phyloP scores from a whole-genome alignment of 2,329 filamentous ascomycete genomes.

The Teratosphaeria nubilosa region DNA sequence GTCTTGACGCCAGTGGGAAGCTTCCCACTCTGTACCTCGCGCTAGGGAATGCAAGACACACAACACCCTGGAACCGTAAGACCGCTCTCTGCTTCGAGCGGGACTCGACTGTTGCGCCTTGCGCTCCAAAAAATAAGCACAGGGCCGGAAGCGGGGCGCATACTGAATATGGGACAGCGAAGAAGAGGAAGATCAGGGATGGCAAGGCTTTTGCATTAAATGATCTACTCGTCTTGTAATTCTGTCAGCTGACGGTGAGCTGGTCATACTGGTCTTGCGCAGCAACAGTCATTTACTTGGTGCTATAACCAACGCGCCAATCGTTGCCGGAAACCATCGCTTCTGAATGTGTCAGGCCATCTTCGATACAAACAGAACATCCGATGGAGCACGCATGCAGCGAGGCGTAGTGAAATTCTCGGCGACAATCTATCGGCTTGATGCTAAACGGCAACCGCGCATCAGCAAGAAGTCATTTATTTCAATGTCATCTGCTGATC shows the following conservation, averaged over 20 bases:
- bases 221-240: constrained; percentile 6
- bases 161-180: not conserved
- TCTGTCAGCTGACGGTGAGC: not conserved
- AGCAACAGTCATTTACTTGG: not conserved
- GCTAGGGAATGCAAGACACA: not conserved
- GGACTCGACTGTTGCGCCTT: not conserved
- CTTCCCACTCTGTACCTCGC: not conserved
- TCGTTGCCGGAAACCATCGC: not conserved
- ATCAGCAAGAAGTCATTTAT: no score
- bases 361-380: no score
- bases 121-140: not conserved
- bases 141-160: not conserved
- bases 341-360: not conserved
- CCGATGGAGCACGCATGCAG: no score
- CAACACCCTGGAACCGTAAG: not conserved
- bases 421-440: no score
- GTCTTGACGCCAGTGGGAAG: not conserved
- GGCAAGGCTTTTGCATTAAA: constrained; percentile 3
- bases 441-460: no score
- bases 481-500: no score
- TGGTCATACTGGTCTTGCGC: not conserved
- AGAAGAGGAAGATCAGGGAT: constrained; percentile 7
- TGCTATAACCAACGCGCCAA: no score
- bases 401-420: no score
- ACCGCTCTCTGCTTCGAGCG: constrained; percentile 2